phyloP scores from a whole-genome alignment of 495 filamentous ascomycete genomes.

The Aspergillus leporis region DNA sequence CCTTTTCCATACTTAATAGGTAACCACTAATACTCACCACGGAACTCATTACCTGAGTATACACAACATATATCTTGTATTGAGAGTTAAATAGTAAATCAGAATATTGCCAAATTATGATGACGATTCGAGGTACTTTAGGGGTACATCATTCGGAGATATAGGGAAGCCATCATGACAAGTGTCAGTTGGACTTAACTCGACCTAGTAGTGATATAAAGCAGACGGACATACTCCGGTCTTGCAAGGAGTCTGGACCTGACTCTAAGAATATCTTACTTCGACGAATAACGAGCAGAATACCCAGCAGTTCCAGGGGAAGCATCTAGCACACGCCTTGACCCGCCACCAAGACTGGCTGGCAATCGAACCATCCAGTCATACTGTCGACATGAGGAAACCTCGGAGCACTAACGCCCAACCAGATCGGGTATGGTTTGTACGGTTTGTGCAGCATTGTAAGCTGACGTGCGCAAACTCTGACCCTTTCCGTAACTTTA shows the following conservation, averaged over 20 bases:
- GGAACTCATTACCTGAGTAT: too few species aligned
- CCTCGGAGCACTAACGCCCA: background rate
- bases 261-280: background rate
- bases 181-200: background rate
- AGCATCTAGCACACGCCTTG: conserved; percentile 13
- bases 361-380: conserved; percentile 11
- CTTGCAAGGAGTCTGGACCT: conserved; percentile 11
- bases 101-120: background rate
- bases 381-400: background rate
- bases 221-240: conserved; percentile 3
- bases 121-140: background rate
- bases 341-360: conserved; percentile 9
- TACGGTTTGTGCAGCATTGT: background rate
- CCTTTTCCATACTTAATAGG: background rate
- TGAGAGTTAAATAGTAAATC: too few species aligned
- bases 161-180: background rate
- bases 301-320: conserved; percentile 11
- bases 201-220: background rate
- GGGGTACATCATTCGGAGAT: background rate
- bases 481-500: conserved; percentile 14
- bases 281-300: conserved; percentile 1
- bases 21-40: background rate
- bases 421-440: conserved; percentile 7
- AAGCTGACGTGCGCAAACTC: conserved; percentile 20
- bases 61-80: too few species aligned